These are phyloP conservation scores for Protomyces gravidus DNA, from an alignment of 1,139 yeast species.

Conservation along the genomic window DNA sequence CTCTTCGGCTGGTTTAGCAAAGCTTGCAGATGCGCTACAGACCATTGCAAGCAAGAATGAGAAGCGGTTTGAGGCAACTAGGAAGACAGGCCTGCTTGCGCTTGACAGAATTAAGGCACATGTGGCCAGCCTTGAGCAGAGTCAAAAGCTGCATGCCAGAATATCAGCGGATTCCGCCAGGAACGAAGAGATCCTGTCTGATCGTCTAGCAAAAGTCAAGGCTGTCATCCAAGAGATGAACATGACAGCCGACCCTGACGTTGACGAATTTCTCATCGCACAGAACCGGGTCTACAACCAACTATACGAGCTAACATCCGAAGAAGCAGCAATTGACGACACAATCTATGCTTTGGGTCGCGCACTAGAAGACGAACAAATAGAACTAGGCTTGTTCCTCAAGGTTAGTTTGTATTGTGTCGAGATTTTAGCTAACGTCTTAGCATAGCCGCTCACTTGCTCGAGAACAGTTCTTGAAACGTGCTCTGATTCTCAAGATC, in stretches of 20 bases:
- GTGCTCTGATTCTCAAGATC: slow-evolving; percentile 46
- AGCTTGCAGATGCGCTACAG: too few species aligned
- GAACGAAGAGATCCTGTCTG: slow-evolving; percentile 1
- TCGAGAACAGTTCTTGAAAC: slow-evolving; percentile 62
- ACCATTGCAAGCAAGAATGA: neutral
- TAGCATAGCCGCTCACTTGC: slow-evolving; percentile 60
- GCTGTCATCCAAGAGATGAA: neutral
- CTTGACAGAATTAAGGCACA: neutral
- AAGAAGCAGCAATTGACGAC: slow-evolving; percentile 67
- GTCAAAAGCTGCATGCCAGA: neutral
- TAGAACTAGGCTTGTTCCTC: slow-evolving; percentile 53
- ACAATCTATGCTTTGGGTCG: slow-evolving; percentile 58
- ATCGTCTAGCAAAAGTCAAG: slow-evolving; percentile 1
- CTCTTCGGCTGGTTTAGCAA: too few species aligned
- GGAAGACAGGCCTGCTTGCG: neutral
- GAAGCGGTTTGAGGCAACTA: neutral
- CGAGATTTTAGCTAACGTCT: neutral
- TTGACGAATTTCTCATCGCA: slow-evolving; percentile 14
- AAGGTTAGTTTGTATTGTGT: slow-evolving; percentile 34
- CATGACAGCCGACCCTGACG: neutral
- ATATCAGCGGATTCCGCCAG: neutral
- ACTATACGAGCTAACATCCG: slow-evolving; percentile 62
- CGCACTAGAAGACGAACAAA: slow-evolving; percentile 49
- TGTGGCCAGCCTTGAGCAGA: neutral
- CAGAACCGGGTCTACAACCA: slow-evolving; percentile 19